phyloP scores from a whole-genome alignment of 495 filamentous ascomycete species.

The Cercophora scortea region DNA sequence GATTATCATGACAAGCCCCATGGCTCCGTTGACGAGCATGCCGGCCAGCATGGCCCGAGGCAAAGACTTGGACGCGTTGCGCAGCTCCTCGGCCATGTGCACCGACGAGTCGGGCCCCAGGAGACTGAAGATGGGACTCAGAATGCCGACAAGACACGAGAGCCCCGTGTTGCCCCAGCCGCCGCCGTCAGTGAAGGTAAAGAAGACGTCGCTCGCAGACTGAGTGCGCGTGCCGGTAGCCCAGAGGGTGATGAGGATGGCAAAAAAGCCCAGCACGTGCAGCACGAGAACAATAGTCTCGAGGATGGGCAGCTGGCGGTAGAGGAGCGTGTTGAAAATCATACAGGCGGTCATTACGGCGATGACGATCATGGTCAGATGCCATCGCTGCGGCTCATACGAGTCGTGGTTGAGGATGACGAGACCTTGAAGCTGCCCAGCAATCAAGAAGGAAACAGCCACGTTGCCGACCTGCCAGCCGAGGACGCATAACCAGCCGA shows the following conservation, averaged over 20 bases:
- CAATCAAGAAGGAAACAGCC: slow-evolving; percentile 45
- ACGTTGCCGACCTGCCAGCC: slow-evolving; percentile 55
- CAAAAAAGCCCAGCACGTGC: slow-evolving; percentile 56
- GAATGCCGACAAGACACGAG: slow-evolving; percentile 48
- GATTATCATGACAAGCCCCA: slow-evolving; percentile 46
- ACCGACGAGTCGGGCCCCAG: slow-evolving; percentile 50
- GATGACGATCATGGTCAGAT: slow-evolving; percentile 52
- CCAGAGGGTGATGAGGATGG: slow-evolving; percentile 51
- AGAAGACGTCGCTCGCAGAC: slow-evolving; percentile 39
- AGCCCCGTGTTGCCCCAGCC: slow-evolving; percentile 46
- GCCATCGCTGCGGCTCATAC: slow-evolving; percentile 47
- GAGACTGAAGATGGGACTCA: slow-evolving; percentile 21
- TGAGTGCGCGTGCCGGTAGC: slow-evolving; percentile 41
- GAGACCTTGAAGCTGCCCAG: slow-evolving; percentile 52
- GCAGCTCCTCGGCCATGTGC: slow-evolving; percentile 54
- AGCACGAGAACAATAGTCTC: slow-evolving; percentile 52
- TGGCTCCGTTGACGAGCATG: slow-evolving; percentile 39
- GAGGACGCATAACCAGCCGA: slow-evolving; percentile 53
- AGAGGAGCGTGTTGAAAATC: slow-evolving; percentile 49
- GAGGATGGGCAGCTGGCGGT: slow-evolving; percentile 45
- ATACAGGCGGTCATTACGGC: slow-evolving; percentile 42
- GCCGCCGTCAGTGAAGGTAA: slow-evolving; percentile 46
- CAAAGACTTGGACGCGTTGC: slow-evolving; percentile 46
- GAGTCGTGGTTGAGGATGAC: slow-evolving; percentile 43
- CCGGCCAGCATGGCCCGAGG: slow-evolving; percentile 48